Evolutionary conservation across 371 early-diverging fungal genomes (phyloP).

Genomic region (Mortierella sp.): DNA sequence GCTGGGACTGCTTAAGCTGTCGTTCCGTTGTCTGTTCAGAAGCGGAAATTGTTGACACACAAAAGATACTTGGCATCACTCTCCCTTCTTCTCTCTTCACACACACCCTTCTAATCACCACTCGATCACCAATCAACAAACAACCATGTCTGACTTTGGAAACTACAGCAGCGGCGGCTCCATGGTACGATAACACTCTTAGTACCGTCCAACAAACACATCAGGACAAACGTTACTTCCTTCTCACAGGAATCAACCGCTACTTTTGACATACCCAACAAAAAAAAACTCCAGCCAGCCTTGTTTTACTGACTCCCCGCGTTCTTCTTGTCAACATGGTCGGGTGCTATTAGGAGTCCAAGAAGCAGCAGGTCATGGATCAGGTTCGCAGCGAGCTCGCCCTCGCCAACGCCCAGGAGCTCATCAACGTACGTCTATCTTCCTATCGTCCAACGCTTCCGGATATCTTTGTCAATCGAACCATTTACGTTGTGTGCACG

Average conservation of each 20-base stretch:
- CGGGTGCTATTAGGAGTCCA: constrained; percentile 59
- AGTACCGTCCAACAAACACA: neutral
- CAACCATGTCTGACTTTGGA: constrained; percentile 58
- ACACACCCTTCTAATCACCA: constrained; percentile 10
- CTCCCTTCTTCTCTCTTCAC: neutral
- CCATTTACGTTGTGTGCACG: neutral
- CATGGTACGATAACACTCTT: constrained; percentile 41
- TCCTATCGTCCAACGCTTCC: neutral
- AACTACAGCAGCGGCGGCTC: constrained; percentile 55
- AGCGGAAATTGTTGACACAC: constrained; percentile 13
- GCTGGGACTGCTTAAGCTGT: neutral
- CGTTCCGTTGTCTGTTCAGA: constrained; percentile 8
- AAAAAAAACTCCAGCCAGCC: neutral
- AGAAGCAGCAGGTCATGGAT: constrained; percentile 89
- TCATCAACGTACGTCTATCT: constrained; percentile 75
- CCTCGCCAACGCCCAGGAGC: constrained; percentile 90
- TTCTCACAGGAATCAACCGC: neutral
- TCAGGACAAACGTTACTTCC: neutral
- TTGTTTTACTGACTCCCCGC: neutral
- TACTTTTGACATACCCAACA: neutral
- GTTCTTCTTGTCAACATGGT: neutral
- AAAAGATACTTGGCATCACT: neutral
- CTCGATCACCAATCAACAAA: constrained; percentile 9
- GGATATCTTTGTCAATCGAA: neutral
- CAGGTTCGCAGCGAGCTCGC: constrained; percentile 88